Base-by-base conservation (phyloP, 2,329 filamentous ascomycete genomes). In the Neocucurbitaria cava region DNA sequence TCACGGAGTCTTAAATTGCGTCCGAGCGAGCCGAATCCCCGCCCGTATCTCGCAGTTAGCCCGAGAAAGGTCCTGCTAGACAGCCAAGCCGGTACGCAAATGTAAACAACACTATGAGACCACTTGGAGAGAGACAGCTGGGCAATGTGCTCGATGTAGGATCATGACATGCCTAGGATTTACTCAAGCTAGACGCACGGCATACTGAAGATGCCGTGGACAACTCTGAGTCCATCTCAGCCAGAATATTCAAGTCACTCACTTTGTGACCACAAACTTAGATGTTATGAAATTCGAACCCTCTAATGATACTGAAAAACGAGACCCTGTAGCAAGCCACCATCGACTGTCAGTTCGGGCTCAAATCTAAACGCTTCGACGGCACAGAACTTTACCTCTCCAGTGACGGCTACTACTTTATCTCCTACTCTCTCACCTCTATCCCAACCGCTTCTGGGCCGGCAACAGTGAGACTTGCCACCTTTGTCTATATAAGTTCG, bases 371-470 rank as follows among this genome's bases (percentile, higher is more conserved):
- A 13, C 4, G 5, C 11, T 35, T 35, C 11, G 36, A 8, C 10
- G 18, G 23, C 33, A 17, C 40, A 30, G 36, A 21, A 36, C 28
- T 52, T 44, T 40, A 44, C 46, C 20, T 56, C 31, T 40, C 36
- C 10, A 36, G 21, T 26, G 10, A 42, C 20, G 8, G 30, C 11
- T 13, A 26, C 21, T 10, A 26, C 17, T 15, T 21, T 45, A 24
- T 24, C 28, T 6, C 33, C 30, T 23, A 36, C 15, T 46, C 53
- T 50, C 49, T 59, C 46, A 56, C 56, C 33, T 43, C 17, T 33
- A 31, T 23, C 21, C 18, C 31, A 17, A 38, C 52, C 41, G 46
- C 46, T 33, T 39, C 42, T 40, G 3, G 35, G 23, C 36, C 23
- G 35, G 9, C 26, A n/a, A 30, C 2, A 23, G 41, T 18, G 24